A percentile compares a stretch with the other conserved stretches of the same genome.
phyloP scores from a whole-genome alignment of 2,329 filamentous ascomycete genomes.

The Ascochyta lentis region DNA sequence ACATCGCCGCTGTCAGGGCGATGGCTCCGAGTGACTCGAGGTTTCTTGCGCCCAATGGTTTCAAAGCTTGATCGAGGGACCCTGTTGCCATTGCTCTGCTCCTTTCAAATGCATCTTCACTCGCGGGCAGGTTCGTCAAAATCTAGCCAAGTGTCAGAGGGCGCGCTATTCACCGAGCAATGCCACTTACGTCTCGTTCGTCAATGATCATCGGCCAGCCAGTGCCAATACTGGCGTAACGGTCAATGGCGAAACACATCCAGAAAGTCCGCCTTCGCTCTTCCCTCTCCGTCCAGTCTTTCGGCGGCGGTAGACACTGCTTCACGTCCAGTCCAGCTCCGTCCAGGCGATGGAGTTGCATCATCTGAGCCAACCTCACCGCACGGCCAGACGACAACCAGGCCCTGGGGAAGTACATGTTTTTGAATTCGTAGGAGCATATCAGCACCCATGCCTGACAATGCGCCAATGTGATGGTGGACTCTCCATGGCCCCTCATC shows the following conservation, averaged over 20 bases:
- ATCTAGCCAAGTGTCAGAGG: constrained; percentile 58
- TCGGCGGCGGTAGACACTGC: constrained; percentile 82
- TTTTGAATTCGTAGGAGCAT: constrained; percentile 89
- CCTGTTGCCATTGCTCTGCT: constrained; percentile 76
- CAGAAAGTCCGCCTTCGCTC: constrained; percentile 93
- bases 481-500: constrained; percentile 89
- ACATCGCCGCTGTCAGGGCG: constrained; percentile 84
- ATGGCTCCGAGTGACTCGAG: constrained; percentile 82
- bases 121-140: constrained; percentile 80
- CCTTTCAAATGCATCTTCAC: constrained; percentile 84
- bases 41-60: constrained; percentile 72
- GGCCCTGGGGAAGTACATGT: constrained; percentile 95
- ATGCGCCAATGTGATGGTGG: constrained; percentile 83
- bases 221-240: constrained; percentile 94
- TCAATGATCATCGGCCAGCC: constrained; percentile 97
- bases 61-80: constrained; percentile 73
- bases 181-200: constrained; percentile 75
- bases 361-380: constrained; percentile 86
- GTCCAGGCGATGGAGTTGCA: constrained; percentile 87
- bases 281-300: constrained; percentile 93
- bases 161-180: too few species aligned
- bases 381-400: constrained; percentile 91
- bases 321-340: constrained; percentile 86
- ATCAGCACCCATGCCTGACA: constrained; percentile 84
- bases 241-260: constrained; percentile 89